Evolutionary conservation across 371 early-diverging fungal genomes (phyloP).

Genomic region (Rhizopus microsporus): DNA sequence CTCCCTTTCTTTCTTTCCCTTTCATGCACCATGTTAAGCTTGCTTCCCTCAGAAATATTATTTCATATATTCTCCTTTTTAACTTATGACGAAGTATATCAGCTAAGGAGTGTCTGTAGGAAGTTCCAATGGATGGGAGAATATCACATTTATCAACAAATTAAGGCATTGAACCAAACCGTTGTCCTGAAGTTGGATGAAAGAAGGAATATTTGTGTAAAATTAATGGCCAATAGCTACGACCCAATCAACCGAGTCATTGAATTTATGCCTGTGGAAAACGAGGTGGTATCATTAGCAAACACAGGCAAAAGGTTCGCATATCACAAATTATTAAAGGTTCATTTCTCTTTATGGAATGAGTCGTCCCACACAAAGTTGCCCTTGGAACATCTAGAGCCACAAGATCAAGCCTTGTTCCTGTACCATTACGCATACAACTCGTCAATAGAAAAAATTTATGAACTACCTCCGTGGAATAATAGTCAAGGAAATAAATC

Average conservation of each 20-base stretch:
- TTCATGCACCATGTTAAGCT: slow-evolving; percentile 4
- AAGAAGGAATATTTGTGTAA: slow-evolving; percentile 13
- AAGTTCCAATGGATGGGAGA: slow-evolving; percentile 30
- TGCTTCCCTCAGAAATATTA: slow-evolving; percentile 35
- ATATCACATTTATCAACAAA: slow-evolving; percentile 34
- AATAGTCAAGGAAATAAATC: not conserved
- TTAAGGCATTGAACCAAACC: slow-evolving; percentile 20
- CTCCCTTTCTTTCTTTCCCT: slow-evolving; percentile 9
- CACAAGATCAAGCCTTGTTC: slow-evolving; percentile 37
- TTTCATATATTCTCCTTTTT: slow-evolving; percentile 37
- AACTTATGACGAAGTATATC: slow-evolving; percentile 35
- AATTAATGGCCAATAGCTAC: slow-evolving; percentile 26
- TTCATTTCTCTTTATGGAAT: slow-evolving; percentile 39
- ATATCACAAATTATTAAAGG: slow-evolving; percentile 33
- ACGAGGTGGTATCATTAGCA: slow-evolving; percentile 5
- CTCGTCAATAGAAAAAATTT: slow-evolving; percentile 38
- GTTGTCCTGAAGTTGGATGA: slow-evolving; percentile 36
- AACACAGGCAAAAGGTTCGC: slow-evolving; percentile 21
- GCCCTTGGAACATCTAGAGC: slow-evolving; percentile 12
- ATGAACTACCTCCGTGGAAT: slow-evolving; percentile 35
- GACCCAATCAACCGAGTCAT: slow-evolving; percentile 37
- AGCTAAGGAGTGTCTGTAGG: slow-evolving; percentile 30
- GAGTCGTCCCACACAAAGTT: slow-evolving; percentile 1
- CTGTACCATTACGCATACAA: slow-evolving; percentile 43
- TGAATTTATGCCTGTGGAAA: slow-evolving; percentile 34